These are phyloP conservation scores for Pythium myriotylum DNA, from an alignment of 352 stramenopile genomes.

Conservation along the genomic window DNA sequence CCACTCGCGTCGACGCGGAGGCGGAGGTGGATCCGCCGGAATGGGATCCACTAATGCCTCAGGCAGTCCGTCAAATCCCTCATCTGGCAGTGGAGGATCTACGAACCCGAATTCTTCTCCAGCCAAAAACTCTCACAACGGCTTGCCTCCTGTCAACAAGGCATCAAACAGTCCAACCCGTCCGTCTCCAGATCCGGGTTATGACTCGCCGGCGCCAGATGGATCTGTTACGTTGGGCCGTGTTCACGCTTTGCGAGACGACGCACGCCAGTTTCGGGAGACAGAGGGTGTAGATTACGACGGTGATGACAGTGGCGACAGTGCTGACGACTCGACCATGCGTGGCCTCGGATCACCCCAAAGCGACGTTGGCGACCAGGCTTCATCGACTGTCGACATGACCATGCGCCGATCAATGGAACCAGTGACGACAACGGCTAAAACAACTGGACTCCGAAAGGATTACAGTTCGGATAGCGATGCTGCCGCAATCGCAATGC, in stretches of 20 bases:
- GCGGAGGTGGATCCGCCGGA: neutral
- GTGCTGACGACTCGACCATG: constrained; percentile 25
- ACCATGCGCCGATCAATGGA: constrained; percentile 21
- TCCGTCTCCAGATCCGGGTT: neutral
- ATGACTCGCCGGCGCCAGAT: constrained; percentile 43
- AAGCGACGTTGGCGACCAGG: constrained; percentile 1
- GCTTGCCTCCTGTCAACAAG: neutral
- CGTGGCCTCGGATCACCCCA: constrained; percentile 16
- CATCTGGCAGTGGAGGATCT: constrained; percentile 3
- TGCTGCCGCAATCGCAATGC: constrained; percentile 72
- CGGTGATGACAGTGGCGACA: constrained; percentile 37
- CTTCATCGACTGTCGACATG: neutral
- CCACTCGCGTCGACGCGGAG: constrained; percentile 56
- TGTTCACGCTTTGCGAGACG: constrained; percentile 75
- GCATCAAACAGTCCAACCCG: constrained; percentile 20
- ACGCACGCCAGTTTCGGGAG: constrained; percentile 70
- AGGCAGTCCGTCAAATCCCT: neutral
- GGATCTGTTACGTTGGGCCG: constrained; percentile 69
- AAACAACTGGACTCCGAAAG: constrained; percentile 25
- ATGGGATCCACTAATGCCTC: neutral
- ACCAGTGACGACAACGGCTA: neutral
- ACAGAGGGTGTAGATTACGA: constrained; percentile 68
- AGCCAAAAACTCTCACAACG: neutral
- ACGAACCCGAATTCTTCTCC: constrained; percentile 1
- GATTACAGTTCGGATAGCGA: constrained; percentile 77